Conservation (phyloP, 78 protist genomes). For the Mastigamoeba balamuthi region DNA sequence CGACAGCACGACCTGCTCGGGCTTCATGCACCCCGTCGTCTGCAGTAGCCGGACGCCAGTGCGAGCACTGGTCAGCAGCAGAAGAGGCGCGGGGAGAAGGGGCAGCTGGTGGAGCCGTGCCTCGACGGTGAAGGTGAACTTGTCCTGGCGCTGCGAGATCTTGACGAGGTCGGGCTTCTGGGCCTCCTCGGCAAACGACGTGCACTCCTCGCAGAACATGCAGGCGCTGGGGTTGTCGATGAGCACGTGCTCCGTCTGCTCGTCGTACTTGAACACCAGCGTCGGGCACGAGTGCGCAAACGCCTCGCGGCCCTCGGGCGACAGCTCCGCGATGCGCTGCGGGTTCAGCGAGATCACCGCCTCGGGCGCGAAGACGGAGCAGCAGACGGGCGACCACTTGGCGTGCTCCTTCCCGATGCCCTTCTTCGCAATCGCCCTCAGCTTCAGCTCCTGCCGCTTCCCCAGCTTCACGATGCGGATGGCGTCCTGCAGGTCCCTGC, state of each 20-base stretch:
- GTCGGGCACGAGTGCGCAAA: background rate
- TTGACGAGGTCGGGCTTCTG: slow-evolving; percentile 33
- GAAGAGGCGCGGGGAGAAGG: background rate
- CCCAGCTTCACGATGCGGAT: slow-evolving; percentile 65
- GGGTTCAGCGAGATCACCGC: slow-evolving; percentile 61
- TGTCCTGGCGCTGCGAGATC: slow-evolving; percentile 10
- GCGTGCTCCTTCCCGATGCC: slow-evolving; percentile 90
- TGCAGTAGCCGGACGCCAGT: background rate
- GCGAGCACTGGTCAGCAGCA: background rate
- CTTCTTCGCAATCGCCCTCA: slow-evolving; percentile 59
- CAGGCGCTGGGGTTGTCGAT: slow-evolving; percentile 17
- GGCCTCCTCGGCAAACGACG: slow-evolving; percentile 7
- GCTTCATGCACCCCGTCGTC: slow-evolving; percentile 48
- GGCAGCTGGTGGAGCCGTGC: slow-evolving; percentile 1
- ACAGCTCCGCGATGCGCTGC: slow-evolving; percentile 8
- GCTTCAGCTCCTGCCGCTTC: slow-evolving; percentile 46
- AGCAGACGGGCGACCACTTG: slow-evolving; percentile 69
- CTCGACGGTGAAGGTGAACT: slow-evolving; percentile 39
- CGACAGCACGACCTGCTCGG: slow-evolving; percentile 37
- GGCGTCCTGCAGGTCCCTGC: no score
- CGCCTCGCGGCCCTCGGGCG: slow-evolving; percentile 14
- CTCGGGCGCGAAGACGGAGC: slow-evolving; percentile 59
- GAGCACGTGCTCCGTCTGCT: background rate
- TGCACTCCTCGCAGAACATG: slow-evolving; percentile 51
- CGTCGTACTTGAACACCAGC: background rate